Percentiles rank a stretch among this genome's conserved stretches.
phyloP scores from a whole-genome alignment of 164 flowering plant species.

The Nymphaea thermarum region DNA sequence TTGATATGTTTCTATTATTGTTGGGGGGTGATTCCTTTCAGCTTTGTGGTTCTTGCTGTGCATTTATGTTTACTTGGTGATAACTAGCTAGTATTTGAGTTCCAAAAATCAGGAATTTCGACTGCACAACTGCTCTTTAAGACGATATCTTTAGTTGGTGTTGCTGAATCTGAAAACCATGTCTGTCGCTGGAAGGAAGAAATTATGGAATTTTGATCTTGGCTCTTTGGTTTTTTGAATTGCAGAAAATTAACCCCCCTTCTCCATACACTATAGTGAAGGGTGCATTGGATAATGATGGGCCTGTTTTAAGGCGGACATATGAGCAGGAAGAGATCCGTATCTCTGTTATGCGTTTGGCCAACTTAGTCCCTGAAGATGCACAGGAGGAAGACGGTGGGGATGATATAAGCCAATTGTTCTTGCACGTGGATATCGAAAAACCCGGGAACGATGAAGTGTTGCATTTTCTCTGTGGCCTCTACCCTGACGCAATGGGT shows the following conservation, averaged over 20 bases:
- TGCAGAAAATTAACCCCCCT: conserved; percentile 80
- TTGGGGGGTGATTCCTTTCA: not conserved
- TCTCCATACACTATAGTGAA: conserved; percentile 47
- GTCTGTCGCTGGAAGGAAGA: not conserved
- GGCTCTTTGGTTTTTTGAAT: not conserved
- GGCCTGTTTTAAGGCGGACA: conserved; percentile 50
- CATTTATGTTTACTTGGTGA: not conserved
- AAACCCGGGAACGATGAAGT: conserved; percentile 41
- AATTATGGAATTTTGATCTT: not conserved
- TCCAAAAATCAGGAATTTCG: not conserved
- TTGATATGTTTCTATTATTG: not conserved
- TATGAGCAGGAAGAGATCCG: conserved; percentile 50
- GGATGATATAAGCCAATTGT: conserved; percentile 49
- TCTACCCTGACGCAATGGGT: conserved; percentile 84
- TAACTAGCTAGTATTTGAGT: not conserved
- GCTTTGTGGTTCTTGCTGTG: not conserved
- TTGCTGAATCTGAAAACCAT: not conserved
- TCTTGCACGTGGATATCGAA: conserved; percentile 61
- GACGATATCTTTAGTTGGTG: not conserved
- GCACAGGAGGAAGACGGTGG: conserved; percentile 24
- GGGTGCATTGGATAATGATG: conserved; percentile 49
- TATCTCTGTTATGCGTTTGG: conserved; percentile 53
- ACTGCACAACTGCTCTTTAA: not conserved
- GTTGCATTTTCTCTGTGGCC: conserved; percentile 65
- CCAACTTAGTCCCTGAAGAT: conserved; percentile 31